Evolutionary conservation across 768 basidiomycete genomes (phyloP).

Genomic region (Ephemerocybe angulata): DNA sequence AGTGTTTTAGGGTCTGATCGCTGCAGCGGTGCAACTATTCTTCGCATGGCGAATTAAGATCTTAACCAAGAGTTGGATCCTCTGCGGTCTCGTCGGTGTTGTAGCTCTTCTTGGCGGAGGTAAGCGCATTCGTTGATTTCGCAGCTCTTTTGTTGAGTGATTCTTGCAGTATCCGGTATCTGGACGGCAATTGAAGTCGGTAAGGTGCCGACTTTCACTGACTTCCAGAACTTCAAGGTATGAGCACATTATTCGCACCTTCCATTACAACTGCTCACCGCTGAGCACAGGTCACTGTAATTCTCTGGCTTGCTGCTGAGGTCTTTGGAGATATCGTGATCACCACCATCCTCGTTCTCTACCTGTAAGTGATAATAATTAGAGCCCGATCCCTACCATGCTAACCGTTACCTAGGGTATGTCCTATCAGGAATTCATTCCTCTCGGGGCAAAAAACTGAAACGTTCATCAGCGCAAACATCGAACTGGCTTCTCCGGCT

Average conservation of each 20-base stretch:
- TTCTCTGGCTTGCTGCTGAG: conserved; percentile 15
- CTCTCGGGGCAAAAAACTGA: not conserved
- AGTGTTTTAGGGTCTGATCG: conserved; percentile 38
- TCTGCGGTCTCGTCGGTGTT: conserved; percentile 9
- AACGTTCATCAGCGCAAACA: conserved; percentile 14
- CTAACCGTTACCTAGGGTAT: conserved; percentile 5
- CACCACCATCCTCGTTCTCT: conserved; percentile 14
- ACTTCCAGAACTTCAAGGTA: conserved; percentile 16
- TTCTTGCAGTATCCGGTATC: not conserved
- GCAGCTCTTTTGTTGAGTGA: conserved; percentile 12
- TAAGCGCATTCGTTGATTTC: not conserved
- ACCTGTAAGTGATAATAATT: conserved; percentile 16
- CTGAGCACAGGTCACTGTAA: conserved; percentile 10
- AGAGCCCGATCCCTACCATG: not conserved
- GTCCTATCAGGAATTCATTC: not conserved
- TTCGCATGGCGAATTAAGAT: conserved; percentile 36
- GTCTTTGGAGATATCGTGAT: conserved; percentile 13
- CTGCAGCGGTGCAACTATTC: conserved; percentile 42
- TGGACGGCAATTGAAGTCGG: conserved; percentile 13
- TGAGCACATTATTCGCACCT: not conserved
- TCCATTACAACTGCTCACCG: no score
- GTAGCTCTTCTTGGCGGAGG: conserved; percentile 7
- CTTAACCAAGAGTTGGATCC: conserved; percentile 17
- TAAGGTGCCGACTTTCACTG: conserved; percentile 9
- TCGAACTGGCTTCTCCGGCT: conserved; percentile 19